Evolutionary conservation across 768 basidiomycete species (phyloP).

Genomic region (Sporobolomyces roseus): DNA sequence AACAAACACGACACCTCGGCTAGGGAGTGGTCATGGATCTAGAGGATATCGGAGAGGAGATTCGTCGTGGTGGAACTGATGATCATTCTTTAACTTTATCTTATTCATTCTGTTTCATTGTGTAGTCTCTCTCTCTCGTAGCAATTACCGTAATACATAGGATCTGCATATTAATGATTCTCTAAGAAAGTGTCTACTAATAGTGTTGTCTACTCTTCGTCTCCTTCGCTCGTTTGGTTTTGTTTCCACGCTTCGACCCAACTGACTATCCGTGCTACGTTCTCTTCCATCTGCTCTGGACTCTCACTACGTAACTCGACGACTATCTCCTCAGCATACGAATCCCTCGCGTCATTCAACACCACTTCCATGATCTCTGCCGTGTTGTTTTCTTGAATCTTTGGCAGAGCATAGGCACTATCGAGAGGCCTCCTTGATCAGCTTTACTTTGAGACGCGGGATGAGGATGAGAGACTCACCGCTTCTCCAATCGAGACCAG

Average conservation of each 20-base stretch:
- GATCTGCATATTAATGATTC: too few species aligned
- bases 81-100: too few species aligned
- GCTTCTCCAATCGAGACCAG: slow-evolving; percentile 84
- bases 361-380: slow-evolving; percentile 97
- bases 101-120: too few species aligned
- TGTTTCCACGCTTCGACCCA: slow-evolving; percentile 75
- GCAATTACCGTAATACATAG: too few species aligned
- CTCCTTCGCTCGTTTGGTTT: slow-evolving; percentile 46
- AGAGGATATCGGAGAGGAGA: slow-evolving; percentile 25
- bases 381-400: slow-evolving; percentile 97
- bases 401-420: slow-evolving; percentile 70
- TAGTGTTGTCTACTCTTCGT: slow-evolving; percentile 18
- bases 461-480: slow-evolving; percentile 56
- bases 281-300: slow-evolving; percentile 75
- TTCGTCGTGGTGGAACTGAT: slow-evolving; percentile 35
- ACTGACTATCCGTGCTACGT: slow-evolving; percentile 76
- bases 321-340: slow-evolving; percentile 79
- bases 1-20: slow-evolving; percentile 23
- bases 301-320: slow-evolving; percentile 76
- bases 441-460: not conserved
- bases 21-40: slow-evolving; percentile 27
- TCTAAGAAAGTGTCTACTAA: not conserved
- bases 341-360: slow-evolving; percentile 76
- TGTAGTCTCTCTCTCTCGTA: not conserved
- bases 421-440: not conserved